These are phyloP conservation scores for Neoboletus magnificus DNA, from an alignment of 768 basidiomycete genomes.

Conservation along the genomic window DNA sequence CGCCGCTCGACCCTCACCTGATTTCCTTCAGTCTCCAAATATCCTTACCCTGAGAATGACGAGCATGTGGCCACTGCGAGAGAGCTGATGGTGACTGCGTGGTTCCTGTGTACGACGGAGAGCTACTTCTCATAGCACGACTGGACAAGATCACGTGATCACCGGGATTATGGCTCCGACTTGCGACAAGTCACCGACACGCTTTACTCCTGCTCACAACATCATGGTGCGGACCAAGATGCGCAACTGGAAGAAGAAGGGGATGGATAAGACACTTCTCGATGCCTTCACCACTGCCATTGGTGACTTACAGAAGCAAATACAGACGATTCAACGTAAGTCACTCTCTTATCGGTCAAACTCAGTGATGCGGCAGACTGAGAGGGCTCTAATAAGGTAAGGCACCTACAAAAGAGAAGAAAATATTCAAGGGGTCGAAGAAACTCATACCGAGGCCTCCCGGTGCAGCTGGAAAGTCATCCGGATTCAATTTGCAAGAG, in stretches of 20 bases:
- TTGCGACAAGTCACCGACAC: too few relatives aligned
- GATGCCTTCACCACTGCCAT: neutral
- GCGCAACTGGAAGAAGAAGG: neutral
- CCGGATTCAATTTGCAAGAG: neutral
- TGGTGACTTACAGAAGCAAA: neutral
- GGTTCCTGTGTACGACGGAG: slow-evolving; percentile 75
- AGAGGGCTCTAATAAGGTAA: neutral
- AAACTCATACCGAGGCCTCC: neutral
- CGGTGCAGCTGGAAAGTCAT: neutral
- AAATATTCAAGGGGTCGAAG: neutral
- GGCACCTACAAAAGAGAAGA: neutral
- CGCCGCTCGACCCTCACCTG: slow-evolving; percentile 56
- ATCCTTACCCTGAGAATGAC: slow-evolving; percentile 44
- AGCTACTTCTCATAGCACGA: slow-evolving; percentile 68
- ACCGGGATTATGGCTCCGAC: too few relatives aligned
- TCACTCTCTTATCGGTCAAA: neutral
- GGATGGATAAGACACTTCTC: neutral
- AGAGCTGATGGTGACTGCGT: slow-evolving; percentile 55
- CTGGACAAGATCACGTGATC: too few relatives aligned
- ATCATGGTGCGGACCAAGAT: neutral
- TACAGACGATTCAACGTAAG: too few relatives aligned
- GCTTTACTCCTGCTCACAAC: too few relatives aligned
- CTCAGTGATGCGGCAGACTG: neutral
- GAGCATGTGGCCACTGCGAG: slow-evolving; percentile 26
- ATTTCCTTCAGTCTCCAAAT: slow-evolving; percentile 61